Base-by-base conservation (phyloP, 495 filamentous ascomycete species). In the Hypoxylon trugodes region DNA sequence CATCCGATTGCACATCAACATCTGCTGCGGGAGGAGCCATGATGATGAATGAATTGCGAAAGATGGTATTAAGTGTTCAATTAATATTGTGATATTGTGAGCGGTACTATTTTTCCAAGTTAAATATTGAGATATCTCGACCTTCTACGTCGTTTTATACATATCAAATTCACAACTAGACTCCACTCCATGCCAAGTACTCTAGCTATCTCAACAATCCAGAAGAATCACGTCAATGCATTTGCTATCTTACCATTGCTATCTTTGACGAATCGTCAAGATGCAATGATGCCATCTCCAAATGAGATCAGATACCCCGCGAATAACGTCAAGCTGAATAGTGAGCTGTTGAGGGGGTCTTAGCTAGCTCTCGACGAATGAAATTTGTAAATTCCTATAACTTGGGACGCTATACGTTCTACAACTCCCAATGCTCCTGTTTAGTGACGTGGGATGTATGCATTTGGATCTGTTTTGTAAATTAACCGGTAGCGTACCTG, bases 21-120 rank as follows among this genome's bases (percentile, higher is more conserved):
- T 75, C 73, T 28, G 73, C 73, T 16, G 61, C 71, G 4, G 73
- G 69, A 49, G 73, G 73, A 40, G 72, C 68, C 72, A 74, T 74
- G 47, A 19, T 61, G 46, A 47, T 33, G n/a, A n/a, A 12, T 16
- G 3, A 25, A 3, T 58, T 53, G 2, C 5, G 52, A 22, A 0
- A 45, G 5, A 1, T 48, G 21, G 19, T 4, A 4, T 12, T 9
- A 6, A 13, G 5, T 36, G 9, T 33, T 12, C 24, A 7, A 4
- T 52, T 4, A 12, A 24, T 13, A 12, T 37, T 24, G 13, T 4
- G 13, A 30, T 30, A 4, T 38, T n/a, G 12, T 8, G 13, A 33
- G 18, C 8, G 24, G 18, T n/a, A 6, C 6, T 18, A 24, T 26
- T 18, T 48, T n/a, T 32, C 15, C n/a, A n/a, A 16, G 18, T 25